Conservation (phyloP, 768 basidiomycete species). For the Gymnopilus dilepis region DNA sequence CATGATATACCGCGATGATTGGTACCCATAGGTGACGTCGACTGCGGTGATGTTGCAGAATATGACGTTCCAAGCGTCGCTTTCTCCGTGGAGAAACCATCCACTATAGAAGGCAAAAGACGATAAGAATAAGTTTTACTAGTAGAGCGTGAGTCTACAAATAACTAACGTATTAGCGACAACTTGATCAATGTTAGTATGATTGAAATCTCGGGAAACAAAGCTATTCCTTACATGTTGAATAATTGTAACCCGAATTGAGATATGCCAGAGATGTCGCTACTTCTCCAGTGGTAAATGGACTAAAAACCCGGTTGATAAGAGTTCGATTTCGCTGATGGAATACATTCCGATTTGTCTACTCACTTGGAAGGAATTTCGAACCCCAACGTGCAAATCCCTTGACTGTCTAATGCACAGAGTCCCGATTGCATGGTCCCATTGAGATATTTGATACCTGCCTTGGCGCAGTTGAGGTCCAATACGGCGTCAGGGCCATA, state of each 20-base stretch:
- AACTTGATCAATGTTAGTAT: neutral
- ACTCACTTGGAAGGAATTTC: slow-evolving; percentile 11
- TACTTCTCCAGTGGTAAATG: slow-evolving; percentile 3
- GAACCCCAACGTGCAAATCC: neutral
- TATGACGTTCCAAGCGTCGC: slow-evolving; percentile 6
- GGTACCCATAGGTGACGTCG: slow-evolving; percentile 6
- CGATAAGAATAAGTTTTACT: neutral
- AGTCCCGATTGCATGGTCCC: neutral
- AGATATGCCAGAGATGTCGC: slow-evolving; percentile 7
- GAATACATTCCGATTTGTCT: neutral
- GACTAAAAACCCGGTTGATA: neutral
- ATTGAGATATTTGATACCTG: slow-evolving; percentile 9
- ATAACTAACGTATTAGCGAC: slow-evolving; percentile 6
- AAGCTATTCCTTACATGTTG: neutral
- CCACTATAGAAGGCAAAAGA: neutral
- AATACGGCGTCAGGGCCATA: neutral
- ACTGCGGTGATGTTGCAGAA: slow-evolving; percentile 11
- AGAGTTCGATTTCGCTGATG: no score
- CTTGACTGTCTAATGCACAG: slow-evolving; percentile 2
- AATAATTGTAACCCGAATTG: neutral
- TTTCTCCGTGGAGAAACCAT: slow-evolving; percentile 7
- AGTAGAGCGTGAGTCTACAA: no score
- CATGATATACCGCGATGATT: slow-evolving; percentile 3
- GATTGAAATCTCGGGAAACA: neutral
- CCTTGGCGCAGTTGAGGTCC: slow-evolving; percentile 4